These are phyloP conservation scores for Metschnikowia rubicola DNA, from an alignment of 805 yeast species.

Conservation along the genomic window DNA sequence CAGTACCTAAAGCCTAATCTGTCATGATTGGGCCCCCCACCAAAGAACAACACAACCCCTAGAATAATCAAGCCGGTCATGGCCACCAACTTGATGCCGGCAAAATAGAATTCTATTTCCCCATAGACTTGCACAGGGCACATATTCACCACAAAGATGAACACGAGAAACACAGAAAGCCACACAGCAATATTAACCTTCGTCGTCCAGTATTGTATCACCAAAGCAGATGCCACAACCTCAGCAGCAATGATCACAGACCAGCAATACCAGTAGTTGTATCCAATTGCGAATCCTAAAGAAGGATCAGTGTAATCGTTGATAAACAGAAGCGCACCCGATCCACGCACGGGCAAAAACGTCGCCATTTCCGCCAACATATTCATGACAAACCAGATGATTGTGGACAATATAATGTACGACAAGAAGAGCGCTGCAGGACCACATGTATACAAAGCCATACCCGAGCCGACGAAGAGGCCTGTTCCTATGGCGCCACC, in stretches of 20 bases:
- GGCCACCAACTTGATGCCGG: conserved; percentile 18
- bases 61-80: conserved; percentile 19
- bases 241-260: conserved; percentile 18
- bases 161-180: conserved; percentile 30
- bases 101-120: conserved; percentile 18
- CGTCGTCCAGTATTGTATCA: conserved; percentile 19
- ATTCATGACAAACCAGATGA: conserved; percentile 21
- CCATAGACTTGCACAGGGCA: conserved; percentile 17
- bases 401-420: conserved; percentile 14
- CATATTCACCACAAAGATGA: conserved; percentile 11
- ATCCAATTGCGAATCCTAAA: conserved; percentile 19
- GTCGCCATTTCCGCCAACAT: conserved; percentile 21
- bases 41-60: conserved; percentile 20
- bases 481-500: conserved; percentile 23
- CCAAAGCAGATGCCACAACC: conserved; percentile 18
- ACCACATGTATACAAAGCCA: conserved; percentile 13
- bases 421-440: conserved; percentile 19
- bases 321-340: conserved; percentile 19
- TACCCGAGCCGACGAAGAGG: conserved; percentile 20
- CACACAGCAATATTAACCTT: conserved; percentile 35
- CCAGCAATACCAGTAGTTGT: conserved; percentile 20
- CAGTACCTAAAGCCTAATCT: conserved; percentile 20
- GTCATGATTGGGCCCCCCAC: conserved; percentile 21
- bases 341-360: conserved; percentile 20
- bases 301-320: conserved; percentile 17